Evolutionary conservation across 306 rosid species (phyloP).

Genomic region (Carpinus viminea): DNA sequence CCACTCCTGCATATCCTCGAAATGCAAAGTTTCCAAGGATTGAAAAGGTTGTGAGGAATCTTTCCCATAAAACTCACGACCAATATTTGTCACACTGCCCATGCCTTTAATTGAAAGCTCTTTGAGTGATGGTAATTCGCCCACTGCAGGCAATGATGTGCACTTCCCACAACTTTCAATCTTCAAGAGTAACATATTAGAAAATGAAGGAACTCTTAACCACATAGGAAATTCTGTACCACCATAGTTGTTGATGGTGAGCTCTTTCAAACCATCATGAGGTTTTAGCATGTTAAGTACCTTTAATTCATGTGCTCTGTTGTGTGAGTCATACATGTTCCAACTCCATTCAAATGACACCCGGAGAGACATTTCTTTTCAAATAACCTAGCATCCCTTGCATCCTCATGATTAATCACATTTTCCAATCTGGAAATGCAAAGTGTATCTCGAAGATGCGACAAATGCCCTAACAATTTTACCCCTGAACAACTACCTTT

Average conservation of each 20-base stretch:
- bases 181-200: not conserved
- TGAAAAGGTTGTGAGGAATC: not conserved
- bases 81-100: not conserved
- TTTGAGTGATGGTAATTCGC: not conserved
- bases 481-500: too few species aligned
- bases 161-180: not conserved
- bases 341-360: too few species aligned
- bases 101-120: not conserved
- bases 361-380: too few species aligned
- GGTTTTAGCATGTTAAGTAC: conserved; percentile 7
- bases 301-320: not conserved
- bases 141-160: not conserved
- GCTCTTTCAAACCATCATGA: not conserved
- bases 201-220: not conserved
- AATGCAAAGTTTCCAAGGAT: not conserved
- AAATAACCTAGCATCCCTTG: too few species aligned
- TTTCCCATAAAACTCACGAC: conserved; percentile 6
- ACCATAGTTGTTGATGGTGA: not conserved
- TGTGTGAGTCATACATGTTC: too few species aligned
- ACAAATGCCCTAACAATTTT: too few species aligned
- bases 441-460: too few species aligned
- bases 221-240: not conserved
- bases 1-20: not conserved
- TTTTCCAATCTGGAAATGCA: too few species aligned
- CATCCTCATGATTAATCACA: too few species aligned